Percentiles rank a stretch among this genome's conserved stretches.
Evolutionary conservation across 208 protist species (phyloP).

Genomic region (Herpetomonas tarakana): DNA sequence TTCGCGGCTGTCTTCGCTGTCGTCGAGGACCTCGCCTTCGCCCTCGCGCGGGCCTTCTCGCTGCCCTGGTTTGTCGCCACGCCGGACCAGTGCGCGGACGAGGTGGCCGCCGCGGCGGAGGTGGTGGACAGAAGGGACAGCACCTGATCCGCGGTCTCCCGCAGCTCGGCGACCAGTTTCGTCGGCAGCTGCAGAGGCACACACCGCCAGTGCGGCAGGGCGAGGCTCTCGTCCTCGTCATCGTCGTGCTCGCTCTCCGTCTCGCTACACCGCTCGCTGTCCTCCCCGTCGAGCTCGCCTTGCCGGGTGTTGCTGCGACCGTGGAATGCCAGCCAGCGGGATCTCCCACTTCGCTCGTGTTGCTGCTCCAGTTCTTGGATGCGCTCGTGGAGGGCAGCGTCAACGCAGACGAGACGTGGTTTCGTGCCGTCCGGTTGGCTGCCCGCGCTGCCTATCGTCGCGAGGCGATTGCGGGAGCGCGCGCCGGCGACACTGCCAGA

Average conservation of each 20-base stretch:
- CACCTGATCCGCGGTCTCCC: conserved; percentile 15
- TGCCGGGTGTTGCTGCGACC: background rate
- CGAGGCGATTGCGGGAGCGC: conserved; percentile 2
- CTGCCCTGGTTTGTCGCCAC: background rate
- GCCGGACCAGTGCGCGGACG: conserved; percentile 6
- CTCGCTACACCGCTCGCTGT: background rate
- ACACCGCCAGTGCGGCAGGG: background rate
- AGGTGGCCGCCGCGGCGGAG: conserved; percentile 8
- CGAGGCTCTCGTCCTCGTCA: background rate
- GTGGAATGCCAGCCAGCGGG: conserved; percentile 10
- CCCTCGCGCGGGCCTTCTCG: too few relatives aligned
- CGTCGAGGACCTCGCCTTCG: too few relatives aligned
- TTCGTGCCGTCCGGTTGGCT: background rate
- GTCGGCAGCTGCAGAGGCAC: conserved; percentile 1
- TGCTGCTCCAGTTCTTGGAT: conserved; percentile 14
- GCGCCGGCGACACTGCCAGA: background rate
- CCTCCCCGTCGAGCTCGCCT: background rate
- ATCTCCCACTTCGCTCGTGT: conserved; percentile 1
- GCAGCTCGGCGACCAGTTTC: conserved; percentile 27
- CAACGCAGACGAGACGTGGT: background rate
- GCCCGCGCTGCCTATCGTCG: background rate
- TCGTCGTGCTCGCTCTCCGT: background rate
- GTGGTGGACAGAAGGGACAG: conserved; percentile 17
- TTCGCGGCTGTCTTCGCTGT: too few relatives aligned
- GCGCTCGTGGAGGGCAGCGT: conserved; percentile 23